These are phyloP conservation scores for slime mould (Dictyostelium discoideum) DNA, from an alignment of 78 protist genomes.

Conservation along the genomic window DNA sequence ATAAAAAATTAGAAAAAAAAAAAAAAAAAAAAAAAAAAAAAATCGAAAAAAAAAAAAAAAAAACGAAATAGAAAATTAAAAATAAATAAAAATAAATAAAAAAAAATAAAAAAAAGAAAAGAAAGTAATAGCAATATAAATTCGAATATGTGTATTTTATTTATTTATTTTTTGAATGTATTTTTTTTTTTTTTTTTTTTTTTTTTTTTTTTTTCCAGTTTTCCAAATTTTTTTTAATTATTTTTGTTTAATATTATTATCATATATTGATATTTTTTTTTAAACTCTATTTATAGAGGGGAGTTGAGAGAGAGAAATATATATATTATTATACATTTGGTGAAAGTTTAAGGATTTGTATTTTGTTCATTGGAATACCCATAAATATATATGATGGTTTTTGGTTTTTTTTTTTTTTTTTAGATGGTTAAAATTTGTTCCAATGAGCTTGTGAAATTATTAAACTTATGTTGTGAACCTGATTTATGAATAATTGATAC, in stretches of 20 bases:
- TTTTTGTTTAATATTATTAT: neutral
- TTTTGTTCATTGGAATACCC: neutral
- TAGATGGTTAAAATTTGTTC: slow-evolving; percentile 35
- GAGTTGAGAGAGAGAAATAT: neutral
- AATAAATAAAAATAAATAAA: too few species aligned
- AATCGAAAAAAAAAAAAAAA: neutral
- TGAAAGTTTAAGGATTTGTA: neutral
- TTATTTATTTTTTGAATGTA: neutral
- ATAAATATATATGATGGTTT: neutral
- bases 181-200: neutral
- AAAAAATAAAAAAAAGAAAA: neutral
- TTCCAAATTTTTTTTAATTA: neutral
- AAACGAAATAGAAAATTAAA: neutral
- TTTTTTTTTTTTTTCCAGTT: neutral
- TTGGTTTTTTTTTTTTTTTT: neutral
- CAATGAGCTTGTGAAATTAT: slow-evolving; percentile 30
- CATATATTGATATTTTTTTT: neutral
- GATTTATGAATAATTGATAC: slow-evolving; percentile 47
- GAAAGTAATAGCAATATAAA: neutral
- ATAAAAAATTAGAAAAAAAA: neutral
- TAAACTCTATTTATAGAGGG: neutral
- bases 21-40: neutral
- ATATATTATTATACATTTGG: slow-evolving; percentile 4
- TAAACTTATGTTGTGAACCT: slow-evolving; percentile 33
- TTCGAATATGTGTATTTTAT: neutral